Conservation (phyloP, 148 eudicot genomes). For the Euryodendron excelsum region DNA sequence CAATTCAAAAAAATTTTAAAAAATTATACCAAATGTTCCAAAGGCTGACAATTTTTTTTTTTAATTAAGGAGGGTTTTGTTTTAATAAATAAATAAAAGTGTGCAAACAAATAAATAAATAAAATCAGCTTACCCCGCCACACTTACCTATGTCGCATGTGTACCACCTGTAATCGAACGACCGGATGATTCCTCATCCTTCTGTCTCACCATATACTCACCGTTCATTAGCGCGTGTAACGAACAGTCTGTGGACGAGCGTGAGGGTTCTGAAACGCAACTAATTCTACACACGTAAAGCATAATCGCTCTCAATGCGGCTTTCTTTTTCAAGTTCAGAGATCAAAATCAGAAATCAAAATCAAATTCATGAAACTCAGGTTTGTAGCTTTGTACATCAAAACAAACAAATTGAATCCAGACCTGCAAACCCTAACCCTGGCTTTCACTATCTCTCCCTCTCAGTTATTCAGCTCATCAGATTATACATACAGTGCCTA, state of each 20-base stretch:
- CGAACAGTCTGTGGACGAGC: background rate
- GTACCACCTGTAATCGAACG: background rate
- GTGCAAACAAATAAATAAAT: too few species aligned
- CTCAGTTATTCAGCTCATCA: background rate
- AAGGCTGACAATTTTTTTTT: too few species aligned
- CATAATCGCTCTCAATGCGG: background rate
- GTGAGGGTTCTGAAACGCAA: background rate
- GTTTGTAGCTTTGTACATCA: background rate
- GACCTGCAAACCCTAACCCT: slow-evolving; percentile 12
- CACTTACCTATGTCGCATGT: too few species aligned
- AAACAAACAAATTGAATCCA: background rate
- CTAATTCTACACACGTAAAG: slow-evolving; percentile 10
- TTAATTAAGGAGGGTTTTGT: too few species aligned
- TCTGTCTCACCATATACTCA: too few species aligned
- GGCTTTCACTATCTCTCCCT: background rate
- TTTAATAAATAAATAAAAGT: too few species aligned
- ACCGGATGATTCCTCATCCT: background rate
- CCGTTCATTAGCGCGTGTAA: background rate
- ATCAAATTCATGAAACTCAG: background rate
- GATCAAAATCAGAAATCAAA: background rate
- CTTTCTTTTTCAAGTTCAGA: background rate
- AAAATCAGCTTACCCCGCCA: too few species aligned
- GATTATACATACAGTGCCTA: background rate
- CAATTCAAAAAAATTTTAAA: too few species aligned
- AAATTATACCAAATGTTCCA: too few species aligned